Evolutionary conservation across 1,284 basidiomycete genomes (phyloP).

Genomic region (Caloboletus inedulis): DNA sequence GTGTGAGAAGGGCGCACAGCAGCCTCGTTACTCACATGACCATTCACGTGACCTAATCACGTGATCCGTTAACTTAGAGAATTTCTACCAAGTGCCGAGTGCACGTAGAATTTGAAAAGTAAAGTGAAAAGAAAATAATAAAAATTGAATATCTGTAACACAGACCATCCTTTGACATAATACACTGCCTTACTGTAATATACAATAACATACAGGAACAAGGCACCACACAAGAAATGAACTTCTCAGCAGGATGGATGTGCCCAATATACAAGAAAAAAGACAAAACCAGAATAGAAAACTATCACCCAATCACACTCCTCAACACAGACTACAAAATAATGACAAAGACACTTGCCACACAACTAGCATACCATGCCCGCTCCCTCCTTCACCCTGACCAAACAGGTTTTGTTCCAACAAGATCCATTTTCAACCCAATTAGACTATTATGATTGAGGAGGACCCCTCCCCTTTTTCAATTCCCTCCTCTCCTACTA

Average conservation of each 20-base stretch:
- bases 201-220: constrained; percentile 18
- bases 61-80: too few species aligned
- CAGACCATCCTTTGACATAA: neutral
- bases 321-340: constrained; percentile 17
- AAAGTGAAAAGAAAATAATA: neutral
- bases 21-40: too few species aligned
- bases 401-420: constrained; percentile 10
- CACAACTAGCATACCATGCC: neutral
- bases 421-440: neutral
- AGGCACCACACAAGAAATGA: accelerated
- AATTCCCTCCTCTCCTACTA: too few species aligned
- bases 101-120: too few species aligned
- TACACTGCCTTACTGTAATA: neutral
- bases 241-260: constrained; percentile 6
- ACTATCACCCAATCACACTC: constrained; percentile 10
- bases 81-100: too few species aligned
- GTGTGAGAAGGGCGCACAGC: too few species aligned
- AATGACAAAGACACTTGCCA: neutral
- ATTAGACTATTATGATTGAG: too few species aligned
- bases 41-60: too few species aligned
- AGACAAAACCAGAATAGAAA: neutral
- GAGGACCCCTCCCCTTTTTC: too few species aligned
- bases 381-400: constrained; percentile 1
- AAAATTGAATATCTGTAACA: too few species aligned
- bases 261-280: constrained; percentile 15